Percentiles rank a stretch among this genome's conserved stretches.
These are phyloP conservation scores for Scedosporium dehoogii DNA, from an alignment of 2,329 filamentous ascomycete genomes.

Conservation along the genomic window DNA sequence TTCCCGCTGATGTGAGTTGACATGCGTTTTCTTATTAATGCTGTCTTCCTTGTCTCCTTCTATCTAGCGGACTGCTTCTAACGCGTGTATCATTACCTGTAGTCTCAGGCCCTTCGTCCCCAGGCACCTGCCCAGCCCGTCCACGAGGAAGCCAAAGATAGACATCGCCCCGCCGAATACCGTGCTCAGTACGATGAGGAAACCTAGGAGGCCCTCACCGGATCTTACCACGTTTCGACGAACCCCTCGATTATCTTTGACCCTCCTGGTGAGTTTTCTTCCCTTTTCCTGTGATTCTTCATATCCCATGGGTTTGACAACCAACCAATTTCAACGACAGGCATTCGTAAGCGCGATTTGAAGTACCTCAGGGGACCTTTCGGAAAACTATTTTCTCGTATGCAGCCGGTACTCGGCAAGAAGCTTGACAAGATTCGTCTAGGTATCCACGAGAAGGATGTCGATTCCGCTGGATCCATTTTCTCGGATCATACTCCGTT, in stretches of 20 bases:
- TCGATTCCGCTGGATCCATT: not conserved
- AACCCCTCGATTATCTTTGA: not conserved
- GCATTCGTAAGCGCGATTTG: not conserved
- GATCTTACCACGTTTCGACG: not conserved
- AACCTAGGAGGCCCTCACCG: not conserved
- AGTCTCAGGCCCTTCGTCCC: not conserved
- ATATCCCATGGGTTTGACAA: not conserved
- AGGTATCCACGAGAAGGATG: not conserved
- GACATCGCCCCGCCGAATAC: not conserved
- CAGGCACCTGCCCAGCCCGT: not conserved
- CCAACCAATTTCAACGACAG: not conserved
- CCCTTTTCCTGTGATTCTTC: too few relatives aligned
- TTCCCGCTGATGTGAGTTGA: too few relatives aligned
- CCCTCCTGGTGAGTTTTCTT: not conserved
- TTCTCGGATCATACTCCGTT: not conserved
- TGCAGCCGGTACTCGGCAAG: not conserved
- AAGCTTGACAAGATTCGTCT: not conserved
- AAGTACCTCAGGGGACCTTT: not conserved
- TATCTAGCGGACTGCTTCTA: too few relatives aligned
- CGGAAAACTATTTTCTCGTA: not conserved
- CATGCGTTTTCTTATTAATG: too few relatives aligned
- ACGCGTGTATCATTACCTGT: not conserved
- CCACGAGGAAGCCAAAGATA: not conserved
- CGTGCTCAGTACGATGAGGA: not conserved
- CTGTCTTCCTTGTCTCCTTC: slow-evolving; percentile 1